Conservation (phyloP, 768 basidiomycete species). For the Mycena metata region DNA sequence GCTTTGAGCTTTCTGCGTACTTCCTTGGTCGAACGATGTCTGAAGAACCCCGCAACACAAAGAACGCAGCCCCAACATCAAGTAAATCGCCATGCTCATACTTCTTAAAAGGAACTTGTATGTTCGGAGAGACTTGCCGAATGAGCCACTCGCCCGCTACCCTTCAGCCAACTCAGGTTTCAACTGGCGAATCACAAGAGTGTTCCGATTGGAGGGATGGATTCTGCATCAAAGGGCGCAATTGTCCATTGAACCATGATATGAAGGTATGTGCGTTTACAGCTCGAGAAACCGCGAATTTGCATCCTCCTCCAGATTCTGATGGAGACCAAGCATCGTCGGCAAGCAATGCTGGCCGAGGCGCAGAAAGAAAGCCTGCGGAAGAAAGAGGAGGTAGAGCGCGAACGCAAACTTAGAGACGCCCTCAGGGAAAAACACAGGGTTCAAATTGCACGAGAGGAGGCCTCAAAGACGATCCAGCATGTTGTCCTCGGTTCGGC, state of each 20-base stretch:
- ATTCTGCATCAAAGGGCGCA: conserved; percentile 5
- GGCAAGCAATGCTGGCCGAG: conserved; percentile 7
- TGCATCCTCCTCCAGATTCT: background rate
- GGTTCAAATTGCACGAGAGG: background rate
- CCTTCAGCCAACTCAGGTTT: background rate
- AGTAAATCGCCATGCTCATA: conserved; percentile 1
- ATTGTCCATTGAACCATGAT: background rate
- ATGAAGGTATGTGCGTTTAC: background rate
- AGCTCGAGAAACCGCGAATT: background rate
- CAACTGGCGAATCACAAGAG: background rate
- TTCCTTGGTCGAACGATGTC: no score
- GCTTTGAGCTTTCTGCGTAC: no score
- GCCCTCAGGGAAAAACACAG: conserved; percentile 4
- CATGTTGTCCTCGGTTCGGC: conserved; percentile 5
- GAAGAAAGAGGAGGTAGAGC: background rate
- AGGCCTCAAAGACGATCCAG: conserved; percentile 11
- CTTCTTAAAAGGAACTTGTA: conserved; percentile 10
- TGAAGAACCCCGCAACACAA: no score
- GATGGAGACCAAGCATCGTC: background rate
- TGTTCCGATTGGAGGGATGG: conserved; percentile 6
- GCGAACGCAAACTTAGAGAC: background rate
- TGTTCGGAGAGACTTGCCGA: background rate
- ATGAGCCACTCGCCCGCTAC: background rate
- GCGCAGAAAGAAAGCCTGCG: background rate
- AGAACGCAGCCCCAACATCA: no score